phyloP scores from a whole-genome alignment of 2,329 filamentous ascomycete species.

The Ilyonectria destructans region DNA sequence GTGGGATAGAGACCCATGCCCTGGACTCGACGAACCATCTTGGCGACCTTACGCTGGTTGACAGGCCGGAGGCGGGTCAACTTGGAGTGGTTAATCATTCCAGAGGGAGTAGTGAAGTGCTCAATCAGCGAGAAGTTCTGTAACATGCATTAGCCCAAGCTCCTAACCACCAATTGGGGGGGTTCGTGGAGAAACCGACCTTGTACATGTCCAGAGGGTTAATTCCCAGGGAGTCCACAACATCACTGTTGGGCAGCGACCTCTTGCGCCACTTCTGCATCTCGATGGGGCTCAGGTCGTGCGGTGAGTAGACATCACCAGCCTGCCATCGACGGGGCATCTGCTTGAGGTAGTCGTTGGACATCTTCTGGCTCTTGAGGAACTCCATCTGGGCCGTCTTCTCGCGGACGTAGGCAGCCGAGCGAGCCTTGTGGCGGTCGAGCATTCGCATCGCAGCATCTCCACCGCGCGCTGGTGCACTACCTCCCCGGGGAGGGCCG shows the following conservation, averaged over 20 bases:
- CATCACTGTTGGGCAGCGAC: constrained; percentile 75
- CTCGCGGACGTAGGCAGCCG: constrained; percentile 41
- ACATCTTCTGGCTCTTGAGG: constrained; percentile 58
- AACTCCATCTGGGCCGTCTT: constrained; percentile 57
- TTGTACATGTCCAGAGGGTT: constrained; percentile 91
- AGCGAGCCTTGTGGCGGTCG: constrained; percentile 46
- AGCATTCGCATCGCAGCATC: constrained; percentile 52
- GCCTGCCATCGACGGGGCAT: constrained; percentile 79
- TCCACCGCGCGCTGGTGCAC: constrained; percentile 31
- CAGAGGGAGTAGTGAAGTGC: constrained; percentile 88
- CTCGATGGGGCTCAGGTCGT: constrained; percentile 86
- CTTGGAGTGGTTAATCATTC: constrained; percentile 84
- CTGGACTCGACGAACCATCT: constrained; percentile 90
- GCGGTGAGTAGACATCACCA: constrained; percentile 92
- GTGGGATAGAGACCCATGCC: constrained; percentile 94
- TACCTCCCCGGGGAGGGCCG: constrained; percentile 7
- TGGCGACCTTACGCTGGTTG: constrained; percentile 94
- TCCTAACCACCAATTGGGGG: neutral
- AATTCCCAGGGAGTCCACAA: constrained; percentile 85
- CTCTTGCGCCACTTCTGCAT: constrained; percentile 84
- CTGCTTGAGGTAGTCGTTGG: constrained; percentile 73
- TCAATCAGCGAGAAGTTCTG: constrained; percentile 95
- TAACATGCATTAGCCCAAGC: constrained; percentile 22
- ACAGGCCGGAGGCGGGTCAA: constrained; percentile 86
- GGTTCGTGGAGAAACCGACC: constrained; percentile 63